Evolutionary conservation across 2,329 filamentous ascomycete species (phyloP), one percentile per base, ranked within the genome.

Genomic region (Hypomyces perniciosus): DNA sequence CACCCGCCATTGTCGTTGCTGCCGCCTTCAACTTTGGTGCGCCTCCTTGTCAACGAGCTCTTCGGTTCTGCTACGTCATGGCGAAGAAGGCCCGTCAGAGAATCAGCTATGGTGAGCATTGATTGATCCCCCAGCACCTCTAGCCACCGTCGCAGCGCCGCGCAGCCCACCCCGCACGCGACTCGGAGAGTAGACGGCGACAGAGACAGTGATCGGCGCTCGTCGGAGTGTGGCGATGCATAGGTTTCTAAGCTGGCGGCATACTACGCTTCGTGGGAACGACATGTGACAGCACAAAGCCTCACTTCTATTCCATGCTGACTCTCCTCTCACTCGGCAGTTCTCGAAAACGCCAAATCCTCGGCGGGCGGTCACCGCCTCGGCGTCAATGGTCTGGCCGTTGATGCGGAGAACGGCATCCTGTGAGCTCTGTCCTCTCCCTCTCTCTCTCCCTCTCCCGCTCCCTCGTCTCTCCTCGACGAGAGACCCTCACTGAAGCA

Each of bases 311-410:
- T 29, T 43, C 28, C 10, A 12, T 9, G 27, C 44, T 51, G 43
- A 48, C 52, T 39, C 26, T 41, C 28, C 4, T 20, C 44, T 13
- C 30, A 31, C 9, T 27, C 43, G 37, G 28, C 59, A 83, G 79
- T 83, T 62, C 76, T 83, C 62, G 78, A 82, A 64, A 76, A 79
- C 56, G 77, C 77, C 56, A 77, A 78, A 61, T 74, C 77, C 40
- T 79, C 78, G 44, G 74, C 70, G 41, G 90, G 89, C 59, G 92
- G 92, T 52, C 93, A 99, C 75, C 80, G 91, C 61, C 83, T 97
- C 51, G 93, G 93, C 57, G 90, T 99, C 61, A 96, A 97, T 76
- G 91, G 92, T 56, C 81, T 99, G 54, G 90, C 90, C 47, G 85
- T 96, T 57, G 93, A 97, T 71, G 76, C 79, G 55, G 78, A 85